Evolutionary conservation across 1,284 basidiomycete genomes (phyloP), one percentile per base, ranked within the genome.

Genomic region (Calocybe gambosa): DNA sequence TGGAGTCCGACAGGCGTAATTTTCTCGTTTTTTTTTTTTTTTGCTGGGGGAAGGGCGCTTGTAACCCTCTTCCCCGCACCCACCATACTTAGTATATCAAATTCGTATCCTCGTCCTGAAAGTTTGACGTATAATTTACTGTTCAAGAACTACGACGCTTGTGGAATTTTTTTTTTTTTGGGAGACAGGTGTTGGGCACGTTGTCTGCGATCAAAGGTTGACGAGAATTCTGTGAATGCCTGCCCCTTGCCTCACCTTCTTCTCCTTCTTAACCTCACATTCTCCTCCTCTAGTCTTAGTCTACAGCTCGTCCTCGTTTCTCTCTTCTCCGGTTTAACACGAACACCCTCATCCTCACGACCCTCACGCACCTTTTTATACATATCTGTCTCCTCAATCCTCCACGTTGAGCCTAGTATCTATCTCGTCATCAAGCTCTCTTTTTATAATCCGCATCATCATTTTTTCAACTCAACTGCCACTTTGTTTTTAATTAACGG

Each of bases 151-250:
- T 23, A 23, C 21, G 21, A 23, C 21, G 21, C 7, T 23, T 23
- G 21, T 23, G 21, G 50, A 23, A 23, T 23, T 23, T 4, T 4
- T 23, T 40, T 45, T 41, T 51, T 37, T 48, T 42, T 50, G 55
- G 47, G 62, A 70, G 55, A 55, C 51, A 56, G 55, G 50, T 47
- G 49, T 43, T 68, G 75, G 78, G 75, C 82, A 85, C 83, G 82
- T 85, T 85, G 80, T 73, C 63, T 75, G 78, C 73, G 77, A 80
- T 80, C 75, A 74, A 70, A 65, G 59, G 58, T 67, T 66, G 62
- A 59, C 50, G 68, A 69, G 65, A 23, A 61, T 68, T 68, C 70
- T 68, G 68, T 72, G 64, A 68, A 69, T 58, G 74, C 77, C 73
- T 74, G 61, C 70, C 73, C 71, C 73, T 68, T 73, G 69, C 76